A percentile compares a stretch with the other conserved stretches of the same genome.
Evolutionary conservation across 371 early-diverging fungal genomes (phyloP).

Genomic region (Saksenaea oblongispora): DNA sequence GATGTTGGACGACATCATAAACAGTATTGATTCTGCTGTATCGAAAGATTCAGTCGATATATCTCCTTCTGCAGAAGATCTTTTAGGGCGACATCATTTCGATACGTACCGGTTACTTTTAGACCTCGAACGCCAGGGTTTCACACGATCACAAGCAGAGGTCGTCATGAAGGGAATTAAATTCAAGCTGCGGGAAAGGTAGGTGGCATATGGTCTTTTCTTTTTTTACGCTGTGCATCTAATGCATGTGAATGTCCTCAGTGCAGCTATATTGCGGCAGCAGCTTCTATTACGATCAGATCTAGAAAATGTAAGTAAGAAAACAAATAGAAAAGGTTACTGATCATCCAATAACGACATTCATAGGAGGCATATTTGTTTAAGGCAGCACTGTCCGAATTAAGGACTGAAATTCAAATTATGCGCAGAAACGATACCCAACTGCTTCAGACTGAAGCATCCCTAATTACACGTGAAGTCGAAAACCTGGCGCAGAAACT

Average conservation of each 20-base stretch:
- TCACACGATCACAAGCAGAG: constrained; percentile 69
- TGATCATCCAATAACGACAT: background rate
- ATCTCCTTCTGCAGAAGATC: background rate
- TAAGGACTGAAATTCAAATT: constrained; percentile 86
- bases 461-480: constrained; percentile 77
- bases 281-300: constrained; percentile 41
- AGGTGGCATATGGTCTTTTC: constrained; percentile 15
- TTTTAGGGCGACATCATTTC: constrained; percentile 53
- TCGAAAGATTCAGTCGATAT: background rate
- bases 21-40: background rate
- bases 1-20: background rate
- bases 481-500: constrained; percentile 75
- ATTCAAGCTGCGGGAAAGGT: constrained; percentile 57
- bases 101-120: constrained; percentile 72
- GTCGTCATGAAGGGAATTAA: constrained; percentile 77
- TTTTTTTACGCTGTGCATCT: constrained; percentile 1
- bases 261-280: constrained; percentile 22
- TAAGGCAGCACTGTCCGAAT: constrained; percentile 78
- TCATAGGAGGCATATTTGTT: constrained; percentile 68
- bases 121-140: constrained; percentile 64
- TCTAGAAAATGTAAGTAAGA: constrained; percentile 48
- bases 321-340: background rate
- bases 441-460: constrained; percentile 71
- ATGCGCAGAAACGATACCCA: constrained; percentile 86
- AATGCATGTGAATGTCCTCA: background rate